Base-by-base conservation (phyloP, 495 filamentous ascomycete species). In the Podospora didyma region DNA sequence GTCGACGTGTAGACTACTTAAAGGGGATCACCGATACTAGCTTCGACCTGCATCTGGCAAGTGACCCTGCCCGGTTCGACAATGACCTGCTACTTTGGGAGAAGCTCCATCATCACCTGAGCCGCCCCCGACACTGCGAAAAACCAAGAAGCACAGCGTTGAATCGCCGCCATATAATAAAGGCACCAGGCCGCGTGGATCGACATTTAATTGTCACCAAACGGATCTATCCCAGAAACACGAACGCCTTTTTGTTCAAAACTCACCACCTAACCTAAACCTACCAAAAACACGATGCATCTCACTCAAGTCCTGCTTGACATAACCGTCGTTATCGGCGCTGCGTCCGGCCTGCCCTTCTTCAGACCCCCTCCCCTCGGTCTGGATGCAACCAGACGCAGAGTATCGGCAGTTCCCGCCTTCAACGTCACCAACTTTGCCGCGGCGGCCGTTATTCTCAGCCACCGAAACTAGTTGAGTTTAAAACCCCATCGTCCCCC, bases 391-490 rank as follows among this genome's bases (percentile, higher is more conserved):
- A 23, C 34, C 51, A 10, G 24, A 31, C 41, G 19, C 39, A 52
- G 47, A 2, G 46, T 59, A 12, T 24, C 37, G 1, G 11, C 28
- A 7, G 47, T 69, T 42, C 55, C 51, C 17, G 21, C 55, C 51
- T 66, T 66, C 51, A 34, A 52, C 9, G 54, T 71, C 34, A 60
- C 46, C 23, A 45, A 59, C 20, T 68, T 70, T 20, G 31, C 51
- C 9, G 65, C 67, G 2, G 44, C 41, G 31, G 65, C 58, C 16
- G 41, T 70, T 2, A 45, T 58, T 5, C 47, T 68, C 22, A 66
- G 63, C 57, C 47, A 68, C 53, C 50, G 61, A 7, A 59, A 55
- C 48, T 68, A 55, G 67, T 31, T 31, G 26, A 31, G 26, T 31
- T 31, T 62, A 57, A 46, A 50, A 39, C 22, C 24, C 22, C 20